Conservation (phyloP, 306 rosid species). For the Aeschynomene evenia region DNA sequence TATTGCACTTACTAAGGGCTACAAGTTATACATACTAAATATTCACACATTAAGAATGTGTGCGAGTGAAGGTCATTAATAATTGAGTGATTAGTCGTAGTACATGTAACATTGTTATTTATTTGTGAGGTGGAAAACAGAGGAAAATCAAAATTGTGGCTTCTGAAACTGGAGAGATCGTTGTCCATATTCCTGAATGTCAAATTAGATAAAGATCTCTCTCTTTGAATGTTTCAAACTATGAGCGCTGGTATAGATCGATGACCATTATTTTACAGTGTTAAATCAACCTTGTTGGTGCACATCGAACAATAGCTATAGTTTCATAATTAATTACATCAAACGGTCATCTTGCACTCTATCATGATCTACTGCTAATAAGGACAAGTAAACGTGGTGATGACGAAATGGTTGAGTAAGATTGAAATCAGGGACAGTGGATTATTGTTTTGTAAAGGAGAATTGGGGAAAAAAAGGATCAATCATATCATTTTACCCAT, state of each 20-base stretch:
- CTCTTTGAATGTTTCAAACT: neutral
- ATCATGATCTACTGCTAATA: constrained; percentile 1
- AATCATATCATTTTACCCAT: neutral
- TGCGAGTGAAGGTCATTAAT: too few relatives aligned
- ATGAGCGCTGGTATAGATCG: neutral
- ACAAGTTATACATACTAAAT: too few relatives aligned
- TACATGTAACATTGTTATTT: neutral
- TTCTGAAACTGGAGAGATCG: neutral
- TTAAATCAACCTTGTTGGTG: neutral
- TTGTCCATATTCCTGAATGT: constrained; percentile 16
- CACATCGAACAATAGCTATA: neutral
- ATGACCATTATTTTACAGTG: neutral
- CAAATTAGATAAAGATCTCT: neutral
- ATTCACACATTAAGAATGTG: too few relatives aligned
- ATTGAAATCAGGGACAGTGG: constrained; percentile 57
- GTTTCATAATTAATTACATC: neutral
- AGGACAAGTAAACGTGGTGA: constrained; percentile 69
- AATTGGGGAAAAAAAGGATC: constrained; percentile 34
- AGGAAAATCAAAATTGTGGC: constrained; percentile 17
- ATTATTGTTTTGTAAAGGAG: constrained; percentile 39
- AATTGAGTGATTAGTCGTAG: too few relatives aligned
- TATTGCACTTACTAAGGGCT: too few relatives aligned
- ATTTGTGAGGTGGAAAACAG: neutral
- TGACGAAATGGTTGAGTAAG: constrained; percentile 86
- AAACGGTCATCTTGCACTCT: neutral